phyloP scores from a whole-genome alignment of 2,329 filamentous ascomycete species.

The Phialocephala subalpina region DNA sequence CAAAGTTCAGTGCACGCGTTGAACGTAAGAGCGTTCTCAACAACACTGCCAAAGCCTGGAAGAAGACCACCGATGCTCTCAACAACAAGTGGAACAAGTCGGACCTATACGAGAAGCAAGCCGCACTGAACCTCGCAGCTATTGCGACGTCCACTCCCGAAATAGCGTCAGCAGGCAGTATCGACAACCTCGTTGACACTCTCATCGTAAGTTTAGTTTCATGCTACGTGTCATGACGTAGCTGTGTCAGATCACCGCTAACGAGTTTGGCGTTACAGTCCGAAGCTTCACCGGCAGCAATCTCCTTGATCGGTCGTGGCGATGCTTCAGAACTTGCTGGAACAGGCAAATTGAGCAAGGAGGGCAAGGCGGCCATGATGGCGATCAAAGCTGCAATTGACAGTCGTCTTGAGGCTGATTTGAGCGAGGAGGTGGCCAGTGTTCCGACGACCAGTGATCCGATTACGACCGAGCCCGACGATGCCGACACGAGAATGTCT shows the following conservation, averaged over 20 bases:
- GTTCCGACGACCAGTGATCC: neutral
- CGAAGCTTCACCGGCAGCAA: slow-evolving; percentile 51
- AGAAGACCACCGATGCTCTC: neutral
- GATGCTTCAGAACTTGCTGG: slow-evolving; percentile 31
- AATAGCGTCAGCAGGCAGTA: slow-evolving; percentile 46
- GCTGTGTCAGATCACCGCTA: slow-evolving; percentile 33
- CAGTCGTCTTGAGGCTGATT: neutral
- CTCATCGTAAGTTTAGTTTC: slow-evolving; percentile 64
- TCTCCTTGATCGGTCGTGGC: slow-evolving; percentile 45
- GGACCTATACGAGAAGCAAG: slow-evolving; percentile 66
- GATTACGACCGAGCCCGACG: slow-evolving; percentile 2
- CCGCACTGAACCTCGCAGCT: slow-evolving; percentile 69
- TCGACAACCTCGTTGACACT: slow-evolving; percentile 61
- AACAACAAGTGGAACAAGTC: slow-evolving; percentile 28
- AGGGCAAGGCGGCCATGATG: slow-evolving; percentile 21
- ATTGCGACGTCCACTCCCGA: slow-evolving; percentile 47
- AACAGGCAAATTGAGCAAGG: slow-evolving; percentile 21
- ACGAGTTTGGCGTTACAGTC: slow-evolving; percentile 41
- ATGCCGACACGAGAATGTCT: slow-evolving; percentile 5
- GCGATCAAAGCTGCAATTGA: slow-evolving; percentile 11
- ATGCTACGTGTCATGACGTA: slow-evolving; percentile 38
- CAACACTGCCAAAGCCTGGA: neutral
- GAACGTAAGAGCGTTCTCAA: neutral
- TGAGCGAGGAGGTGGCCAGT: neutral
- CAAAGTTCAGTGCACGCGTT: slow-evolving; percentile 8